Percentiles rank a stretch among this genome's conserved stretches.
These are phyloP conservation scores for Syzygium syzygioides DNA, from an alignment of 441 rosid genomes.

Conservation along the genomic window DNA sequence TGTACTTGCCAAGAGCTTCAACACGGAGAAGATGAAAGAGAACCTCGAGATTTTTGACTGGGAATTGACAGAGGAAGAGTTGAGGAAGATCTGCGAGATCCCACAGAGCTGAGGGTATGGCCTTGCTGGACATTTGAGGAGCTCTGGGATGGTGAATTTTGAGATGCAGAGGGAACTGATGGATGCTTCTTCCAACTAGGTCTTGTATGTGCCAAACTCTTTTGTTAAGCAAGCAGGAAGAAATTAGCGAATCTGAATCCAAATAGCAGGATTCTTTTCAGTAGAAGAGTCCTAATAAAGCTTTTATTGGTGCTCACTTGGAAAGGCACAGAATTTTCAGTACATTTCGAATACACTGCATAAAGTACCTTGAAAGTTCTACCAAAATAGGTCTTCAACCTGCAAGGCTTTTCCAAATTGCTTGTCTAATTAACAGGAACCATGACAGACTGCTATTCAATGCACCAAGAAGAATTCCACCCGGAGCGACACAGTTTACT, in stretches of 20 bases:
- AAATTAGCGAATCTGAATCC: not conserved
- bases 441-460: not conserved
- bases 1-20: constrained; percentile 42
- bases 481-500: not conserved
- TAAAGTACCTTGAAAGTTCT: not conserved
- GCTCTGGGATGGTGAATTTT: constrained; percentile 38
- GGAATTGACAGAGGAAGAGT: constrained; percentile 31
- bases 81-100: constrained; percentile 25
- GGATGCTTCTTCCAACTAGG: not conserved
- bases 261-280: not conserved
- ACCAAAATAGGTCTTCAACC: not conserved
- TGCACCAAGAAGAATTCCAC: not conserved
- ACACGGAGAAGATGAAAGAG: constrained; percentile 43
- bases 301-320: not conserved
- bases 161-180: too few species aligned
- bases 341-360: not conserved
- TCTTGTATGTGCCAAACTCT: not conserved
- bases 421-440: not conserved
- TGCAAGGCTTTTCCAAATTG: not conserved
- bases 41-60: constrained; percentile 37
- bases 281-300: not conserved
- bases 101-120: constrained; percentile 34
- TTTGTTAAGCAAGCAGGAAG: not conserved
- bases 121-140: constrained; percentile 37
- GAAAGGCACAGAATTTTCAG: not conserved